A percentile compares a stretch with the other conserved stretches of the same genome.
phyloP scores from a whole-genome alignment of 495 filamentous ascomycete species.

The Penicillium tannophilum region DNA sequence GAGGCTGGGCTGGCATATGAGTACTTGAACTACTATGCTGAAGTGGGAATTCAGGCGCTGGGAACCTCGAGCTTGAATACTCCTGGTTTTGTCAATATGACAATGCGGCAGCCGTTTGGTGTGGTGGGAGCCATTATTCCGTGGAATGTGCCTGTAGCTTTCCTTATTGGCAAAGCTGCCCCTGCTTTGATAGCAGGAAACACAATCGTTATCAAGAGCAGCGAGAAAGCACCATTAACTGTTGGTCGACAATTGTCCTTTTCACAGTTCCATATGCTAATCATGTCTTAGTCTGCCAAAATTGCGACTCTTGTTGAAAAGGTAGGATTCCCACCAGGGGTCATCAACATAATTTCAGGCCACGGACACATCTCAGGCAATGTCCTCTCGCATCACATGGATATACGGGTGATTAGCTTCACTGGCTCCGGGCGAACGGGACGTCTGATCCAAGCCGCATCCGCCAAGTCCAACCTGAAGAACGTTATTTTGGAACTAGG shows the following conservation, averaged over 20 bases:
- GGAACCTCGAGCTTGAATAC: slow-evolving; percentile 61
- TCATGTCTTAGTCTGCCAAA: slow-evolving; percentile 7
- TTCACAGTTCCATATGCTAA: background rate
- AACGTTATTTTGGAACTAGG: slow-evolving; percentile 41
- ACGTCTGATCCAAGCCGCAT: slow-evolving; percentile 19
- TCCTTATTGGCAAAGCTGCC: slow-evolving; percentile 51
- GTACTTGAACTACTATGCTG: slow-evolving; percentile 26
- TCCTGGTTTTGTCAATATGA: slow-evolving; percentile 54
- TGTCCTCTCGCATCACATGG: slow-evolving; percentile 73
- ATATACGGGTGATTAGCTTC: slow-evolving; percentile 66
- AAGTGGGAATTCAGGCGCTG: slow-evolving; percentile 24
- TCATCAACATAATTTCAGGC: slow-evolving; percentile 83
- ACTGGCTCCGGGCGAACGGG: slow-evolving; percentile 26
- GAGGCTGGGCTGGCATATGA: slow-evolving; percentile 20
- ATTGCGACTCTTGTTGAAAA: slow-evolving; percentile 62
- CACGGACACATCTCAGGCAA: slow-evolving; percentile 68
- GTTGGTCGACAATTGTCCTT: slow-evolving; percentile 23
- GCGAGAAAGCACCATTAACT: slow-evolving; percentile 58
- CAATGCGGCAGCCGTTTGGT: slow-evolving; percentile 34
- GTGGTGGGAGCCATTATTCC: slow-evolving; percentile 39
- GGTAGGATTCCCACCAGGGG: slow-evolving; percentile 84
- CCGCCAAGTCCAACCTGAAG: slow-evolving; percentile 51
- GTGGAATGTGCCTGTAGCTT: slow-evolving; percentile 35
- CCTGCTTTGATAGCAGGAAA: slow-evolving; percentile 60
- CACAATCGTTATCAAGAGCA: slow-evolving; percentile 58